Evolutionary conservation across 352 stramenopile species (phyloP).

Genomic region (Stephanocyclus meneghinianus): DNA sequence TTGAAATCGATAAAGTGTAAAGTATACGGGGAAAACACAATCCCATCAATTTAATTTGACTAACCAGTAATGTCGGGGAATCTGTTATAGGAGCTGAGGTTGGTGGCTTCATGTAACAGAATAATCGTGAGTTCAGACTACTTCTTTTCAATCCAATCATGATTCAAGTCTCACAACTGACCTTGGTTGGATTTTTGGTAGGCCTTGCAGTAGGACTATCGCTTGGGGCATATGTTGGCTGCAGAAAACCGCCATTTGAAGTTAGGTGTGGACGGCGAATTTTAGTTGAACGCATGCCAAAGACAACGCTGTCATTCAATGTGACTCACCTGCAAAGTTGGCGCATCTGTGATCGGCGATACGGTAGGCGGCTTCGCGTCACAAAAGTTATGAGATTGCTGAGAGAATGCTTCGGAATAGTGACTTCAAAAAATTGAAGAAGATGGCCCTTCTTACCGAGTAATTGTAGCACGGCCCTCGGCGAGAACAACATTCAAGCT

Average conservation of each 20-base stretch:
- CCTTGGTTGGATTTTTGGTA: neutral
- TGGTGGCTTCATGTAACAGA: neutral
- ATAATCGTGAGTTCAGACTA: too few relatives aligned
- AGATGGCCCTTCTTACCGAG: neutral
- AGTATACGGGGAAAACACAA: neutral
- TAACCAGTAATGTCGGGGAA: neutral
- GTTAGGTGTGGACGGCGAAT: too few relatives aligned
- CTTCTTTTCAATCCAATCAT: too few relatives aligned
- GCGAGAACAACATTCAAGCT: neutral
- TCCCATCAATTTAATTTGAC: too few relatives aligned
- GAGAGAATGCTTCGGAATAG: neutral
- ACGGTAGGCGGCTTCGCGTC: neutral
- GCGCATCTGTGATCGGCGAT: neutral
- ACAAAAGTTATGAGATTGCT: neutral
- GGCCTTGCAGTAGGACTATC: neutral
- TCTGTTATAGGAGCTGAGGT: slow-evolving; percentile 5
- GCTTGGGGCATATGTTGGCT: neutral
- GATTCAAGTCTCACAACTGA: too few relatives aligned
- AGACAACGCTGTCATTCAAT: too few relatives aligned
- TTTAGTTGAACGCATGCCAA: too few relatives aligned
- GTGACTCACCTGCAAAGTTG: too few relatives aligned
- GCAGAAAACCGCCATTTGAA: too few relatives aligned
- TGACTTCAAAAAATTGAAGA: neutral
- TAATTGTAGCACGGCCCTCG: slow-evolving; percentile 3
- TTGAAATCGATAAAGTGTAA: too few relatives aligned